Evolutionary conservation across 805 yeast genomes (phyloP), one percentile per base, ranked within the genome.

Genomic region (Candida arabinofermentans): DNA sequence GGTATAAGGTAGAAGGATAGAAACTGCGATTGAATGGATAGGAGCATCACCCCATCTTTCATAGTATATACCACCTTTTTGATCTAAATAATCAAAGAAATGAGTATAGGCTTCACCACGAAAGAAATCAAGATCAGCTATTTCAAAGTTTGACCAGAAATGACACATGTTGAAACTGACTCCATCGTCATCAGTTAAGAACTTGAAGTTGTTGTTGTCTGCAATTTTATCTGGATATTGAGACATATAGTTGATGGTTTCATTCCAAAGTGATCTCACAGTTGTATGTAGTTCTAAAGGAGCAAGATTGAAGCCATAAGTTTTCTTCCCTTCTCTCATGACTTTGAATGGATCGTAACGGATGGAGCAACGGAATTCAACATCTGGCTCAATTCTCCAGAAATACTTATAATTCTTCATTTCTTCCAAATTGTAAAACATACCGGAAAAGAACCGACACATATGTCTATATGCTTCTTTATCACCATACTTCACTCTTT

Each of bases 381-480:
- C 75, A 37, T 75, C 75, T 1, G 83, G 83, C 49, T 79, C 85
- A 6, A 79, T 80, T 50, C 85, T 58, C 70, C 80, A 78, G 43
- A 75, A 74, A 67, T 79, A 79, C 35, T 71, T 77, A 54, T 74
- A 77, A 24, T 69, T 53, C 19, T 61, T 41, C 40, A 79, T 50
- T 33, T 67, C 65, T 24, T 69, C 67, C 46, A 77, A 67, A 36
- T 67, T 67, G 58, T 70, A 78, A 53, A 77, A 79, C 44, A 65
- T 66, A 1, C 93, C 93, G 8, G 83, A 72, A 61, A 83, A 83
- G 64, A 79, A 85, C 35, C 88, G 79, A 60, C 95, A 85, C 85
- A 79, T 79, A 56, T 75, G 77, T 39, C 83, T 55, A 52, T 79
- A 79, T 12, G 75, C 67, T 46, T 64, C 64, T n/a, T 67, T 61